A percentile compares a stretch with the other conserved stretches of the same genome.
phyloP scores from a whole-genome alignment of 164 flowering plant species.

The Stephania yunnanensis region DNA sequence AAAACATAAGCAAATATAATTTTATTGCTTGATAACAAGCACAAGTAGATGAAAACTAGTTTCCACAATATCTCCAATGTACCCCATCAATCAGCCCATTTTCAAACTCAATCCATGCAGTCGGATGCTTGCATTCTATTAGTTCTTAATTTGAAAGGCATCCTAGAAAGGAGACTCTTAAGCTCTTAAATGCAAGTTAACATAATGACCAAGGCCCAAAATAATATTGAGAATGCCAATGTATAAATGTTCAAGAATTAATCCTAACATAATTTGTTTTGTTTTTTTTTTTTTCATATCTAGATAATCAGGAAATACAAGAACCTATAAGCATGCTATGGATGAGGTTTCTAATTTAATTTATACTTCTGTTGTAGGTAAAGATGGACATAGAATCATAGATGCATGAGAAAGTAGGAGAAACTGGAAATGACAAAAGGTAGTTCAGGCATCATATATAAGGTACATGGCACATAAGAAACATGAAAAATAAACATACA shows the following conservation, averaged over 20 bases:
- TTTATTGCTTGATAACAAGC: not conserved
- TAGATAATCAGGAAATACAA: not conserved
- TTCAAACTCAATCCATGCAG: constrained; percentile 90
- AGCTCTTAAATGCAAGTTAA: not conserved
- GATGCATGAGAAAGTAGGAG: not conserved
- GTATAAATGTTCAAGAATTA: not conserved
- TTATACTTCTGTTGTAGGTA: not conserved
- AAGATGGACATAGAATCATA: not conserved
- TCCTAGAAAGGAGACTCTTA: constrained; percentile 51
- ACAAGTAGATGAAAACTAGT: too few species aligned
- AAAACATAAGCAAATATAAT: not conserved
- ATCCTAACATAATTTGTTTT: not conserved
- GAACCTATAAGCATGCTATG: not conserved
- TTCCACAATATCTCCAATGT: constrained; percentile 16
- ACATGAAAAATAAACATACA: not conserved
- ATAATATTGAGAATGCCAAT: not conserved
- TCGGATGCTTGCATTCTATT: constrained; percentile 80
- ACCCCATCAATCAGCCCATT: constrained; percentile 87
- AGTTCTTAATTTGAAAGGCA: constrained; percentile 81
- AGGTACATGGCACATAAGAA: not conserved
- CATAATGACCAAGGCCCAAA: not conserved
- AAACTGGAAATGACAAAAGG: not conserved
- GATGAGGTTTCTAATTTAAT: not conserved
- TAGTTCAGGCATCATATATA: not conserved
- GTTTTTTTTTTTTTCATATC: not conserved